Evolutionary conservation across 768 basidiomycete genomes (phyloP).

Genomic region (Boletus reticuloceps): DNA sequence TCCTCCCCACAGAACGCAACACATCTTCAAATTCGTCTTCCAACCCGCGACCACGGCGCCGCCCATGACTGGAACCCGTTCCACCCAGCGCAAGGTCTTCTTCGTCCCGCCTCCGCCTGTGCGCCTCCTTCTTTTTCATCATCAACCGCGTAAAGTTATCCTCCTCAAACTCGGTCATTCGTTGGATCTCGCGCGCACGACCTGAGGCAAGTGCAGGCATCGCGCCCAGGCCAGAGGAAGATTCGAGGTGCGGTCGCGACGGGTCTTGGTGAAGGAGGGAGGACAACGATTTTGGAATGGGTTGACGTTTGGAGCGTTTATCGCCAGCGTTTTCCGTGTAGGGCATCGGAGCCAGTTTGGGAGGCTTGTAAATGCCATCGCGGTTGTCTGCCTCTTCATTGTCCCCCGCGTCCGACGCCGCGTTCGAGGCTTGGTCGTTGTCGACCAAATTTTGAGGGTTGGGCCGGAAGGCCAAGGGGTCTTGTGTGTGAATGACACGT

Average conservation of each 20-base stretch:
- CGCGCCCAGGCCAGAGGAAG: slow-evolving; percentile 68
- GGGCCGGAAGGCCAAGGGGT: slow-evolving; percentile 89
- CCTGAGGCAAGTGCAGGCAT: slow-evolving; percentile 53
- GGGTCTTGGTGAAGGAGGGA: slow-evolving; percentile 51
- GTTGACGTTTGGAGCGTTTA: slow-evolving; percentile 46
- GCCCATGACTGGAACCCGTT: slow-evolving; percentile 50
- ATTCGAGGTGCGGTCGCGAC: slow-evolving; percentile 65
- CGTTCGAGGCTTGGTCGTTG: slow-evolving; percentile 33
- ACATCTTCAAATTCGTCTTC: slow-evolving; percentile 87
- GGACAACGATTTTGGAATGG: slow-evolving; percentile 62
- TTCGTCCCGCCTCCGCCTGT: slow-evolving; percentile 73
- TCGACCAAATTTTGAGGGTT: slow-evolving; percentile 75
- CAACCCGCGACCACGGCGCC: slow-evolving; percentile 63
- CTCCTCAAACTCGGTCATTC: slow-evolving; percentile 88
- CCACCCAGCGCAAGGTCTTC: slow-evolving; percentile 86
- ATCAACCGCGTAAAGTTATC: slow-evolving; percentile 90
- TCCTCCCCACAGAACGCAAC: slow-evolving; percentile 56
- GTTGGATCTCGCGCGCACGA: slow-evolving; percentile 76
- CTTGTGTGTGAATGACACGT: slow-evolving; percentile 39
- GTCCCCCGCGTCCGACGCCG: slow-evolving; percentile 31
- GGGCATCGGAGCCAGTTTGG: slow-evolving; percentile 85
- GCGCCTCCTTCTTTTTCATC: slow-evolving; percentile 85
- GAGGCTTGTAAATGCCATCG: slow-evolving; percentile 76
- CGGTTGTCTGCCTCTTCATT: slow-evolving; percentile 18
- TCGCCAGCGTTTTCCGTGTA: slow-evolving; percentile 61